Percentiles rank a stretch among this genome's conserved stretches.
Conservation (phyloP, 2,329 filamentous ascomycete species). For the Colletotrichum horii region DNA sequence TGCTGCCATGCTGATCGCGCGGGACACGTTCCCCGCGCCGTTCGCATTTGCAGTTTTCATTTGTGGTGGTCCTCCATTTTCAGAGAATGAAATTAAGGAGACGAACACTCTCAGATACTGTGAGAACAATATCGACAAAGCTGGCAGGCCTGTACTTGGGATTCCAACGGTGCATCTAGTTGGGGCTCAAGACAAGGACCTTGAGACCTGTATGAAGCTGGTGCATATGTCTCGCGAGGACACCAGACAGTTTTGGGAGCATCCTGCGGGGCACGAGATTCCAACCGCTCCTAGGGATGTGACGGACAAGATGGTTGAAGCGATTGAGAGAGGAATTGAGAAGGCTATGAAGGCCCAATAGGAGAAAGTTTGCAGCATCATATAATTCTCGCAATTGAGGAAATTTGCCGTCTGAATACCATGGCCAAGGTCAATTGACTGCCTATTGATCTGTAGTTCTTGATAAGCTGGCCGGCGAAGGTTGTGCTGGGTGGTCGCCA, state of each 20-base stretch:
- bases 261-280: background rate
- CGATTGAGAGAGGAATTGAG: background rate
- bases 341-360: background rate
- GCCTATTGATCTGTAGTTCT: rapidly evolving
- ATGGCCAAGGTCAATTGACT: rapidly evolving
- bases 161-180: background rate
- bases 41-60: background rate
- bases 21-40: background rate
- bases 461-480: background rate
- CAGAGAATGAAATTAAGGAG: background rate
- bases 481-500: background rate
- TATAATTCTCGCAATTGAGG: background rate
- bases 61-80: background rate
- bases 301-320: background rate
- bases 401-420: background rate
- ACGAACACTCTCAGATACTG: background rate
- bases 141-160: background rate
- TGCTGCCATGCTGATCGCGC: background rate
- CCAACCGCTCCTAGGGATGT: background rate
- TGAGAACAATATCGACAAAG: background rate
- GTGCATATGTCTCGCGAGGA: background rate
- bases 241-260: background rate
- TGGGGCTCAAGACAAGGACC: background rate
- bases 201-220: background rate
- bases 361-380: rapidly evolving